Percentiles rank a stretch among this genome's conserved stretches.
Conservation (phyloP, 495 filamentous ascomycete genomes). For the Thermothielavioides terrestris region DNA sequence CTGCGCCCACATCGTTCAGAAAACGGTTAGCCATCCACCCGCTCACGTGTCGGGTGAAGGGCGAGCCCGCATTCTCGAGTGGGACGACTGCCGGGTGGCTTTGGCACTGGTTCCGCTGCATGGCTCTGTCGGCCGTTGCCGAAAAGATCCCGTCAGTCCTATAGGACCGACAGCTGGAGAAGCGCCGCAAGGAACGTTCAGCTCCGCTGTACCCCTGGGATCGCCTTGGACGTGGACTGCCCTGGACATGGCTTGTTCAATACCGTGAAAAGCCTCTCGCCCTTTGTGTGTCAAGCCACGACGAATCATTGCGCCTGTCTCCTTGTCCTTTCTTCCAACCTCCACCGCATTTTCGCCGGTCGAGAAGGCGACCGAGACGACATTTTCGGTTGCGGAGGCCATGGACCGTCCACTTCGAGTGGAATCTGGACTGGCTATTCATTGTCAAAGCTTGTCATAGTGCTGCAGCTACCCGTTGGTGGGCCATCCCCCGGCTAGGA, state of each 20-base stretch:
- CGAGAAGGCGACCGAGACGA: background rate
- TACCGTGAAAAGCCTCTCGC: background rate
- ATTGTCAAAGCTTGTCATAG: constrained; percentile 17
- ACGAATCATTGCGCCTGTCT: background rate
- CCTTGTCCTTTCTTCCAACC: background rate
- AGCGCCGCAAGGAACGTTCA: constrained; percentile 10
- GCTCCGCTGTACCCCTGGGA: constrained; percentile 9
- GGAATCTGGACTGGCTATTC: background rate
- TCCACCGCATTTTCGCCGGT: background rate
- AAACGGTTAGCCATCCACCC: constrained; percentile 2
- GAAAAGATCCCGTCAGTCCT: constrained; percentile 24
- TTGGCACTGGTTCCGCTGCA: constrained; percentile 22
- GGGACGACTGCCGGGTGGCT: constrained; percentile 20
- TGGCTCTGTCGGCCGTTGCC: constrained; percentile 27
- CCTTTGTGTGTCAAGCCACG: background rate
- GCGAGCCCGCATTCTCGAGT: constrained; percentile 12
- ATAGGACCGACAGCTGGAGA: constrained; percentile 25
- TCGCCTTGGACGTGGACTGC: constrained; percentile 2
- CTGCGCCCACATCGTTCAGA: constrained; percentile 5
- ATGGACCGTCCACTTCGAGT: background rate
- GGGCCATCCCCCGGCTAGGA: constrained; percentile 16
- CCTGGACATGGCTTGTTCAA: constrained; percentile 1
- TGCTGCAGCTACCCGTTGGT: constrained; percentile 25
- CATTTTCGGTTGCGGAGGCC: too few species aligned
- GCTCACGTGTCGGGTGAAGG: constrained; percentile 24